A percentile compares a stretch with the other conserved stretches of the same genome.
phyloP scores from a whole-genome alignment of 2,329 filamentous ascomycete species.

The Cladosporium austrohemisphaericum region DNA sequence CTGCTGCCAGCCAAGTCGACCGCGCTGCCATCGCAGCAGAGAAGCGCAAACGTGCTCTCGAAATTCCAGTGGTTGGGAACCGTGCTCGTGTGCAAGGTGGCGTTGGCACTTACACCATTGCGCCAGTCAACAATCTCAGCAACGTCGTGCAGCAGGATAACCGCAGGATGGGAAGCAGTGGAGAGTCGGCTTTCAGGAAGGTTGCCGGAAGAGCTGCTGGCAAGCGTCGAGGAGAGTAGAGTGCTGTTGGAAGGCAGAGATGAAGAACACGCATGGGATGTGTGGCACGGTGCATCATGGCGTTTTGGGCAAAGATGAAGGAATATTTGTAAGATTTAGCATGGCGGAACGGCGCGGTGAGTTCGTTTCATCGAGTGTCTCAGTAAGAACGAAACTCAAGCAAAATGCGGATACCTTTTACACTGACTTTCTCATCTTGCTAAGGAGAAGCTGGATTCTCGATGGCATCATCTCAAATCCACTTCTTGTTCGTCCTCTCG shows the following conservation, averaged over 20 bases:
- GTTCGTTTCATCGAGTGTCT: too few species aligned
- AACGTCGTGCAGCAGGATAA: constrained; percentile 27
- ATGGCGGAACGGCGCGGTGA: too few species aligned
- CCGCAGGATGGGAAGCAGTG: constrained; percentile 27
- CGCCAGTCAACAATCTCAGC: constrained; percentile 53
- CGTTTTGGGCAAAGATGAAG: too few species aligned
- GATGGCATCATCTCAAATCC: too few species aligned
- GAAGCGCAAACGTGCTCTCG: constrained; percentile 50
- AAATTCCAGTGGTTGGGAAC: constrained; percentile 52
- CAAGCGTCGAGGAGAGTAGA: constrained; percentile 11
- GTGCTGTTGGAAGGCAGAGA: not conserved
- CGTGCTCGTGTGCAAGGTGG: constrained; percentile 56
- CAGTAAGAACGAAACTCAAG: too few species aligned
- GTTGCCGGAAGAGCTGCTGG: constrained; percentile 13
- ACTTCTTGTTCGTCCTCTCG: too few species aligned
- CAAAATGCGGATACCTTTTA: too few species aligned
- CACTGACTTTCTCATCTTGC: too few species aligned
- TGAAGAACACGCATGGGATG: too few species aligned
- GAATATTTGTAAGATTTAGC: too few species aligned
- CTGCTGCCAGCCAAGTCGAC: constrained; percentile 31
- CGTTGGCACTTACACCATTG: constrained; percentile 60
- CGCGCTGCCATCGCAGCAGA: constrained; percentile 44
- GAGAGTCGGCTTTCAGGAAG: constrained; percentile 35
- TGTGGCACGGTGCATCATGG: too few species aligned
- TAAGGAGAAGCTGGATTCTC: too few species aligned